These are phyloP conservation scores for Beauveria medogensis DNA, from an alignment of 2,329 filamentous ascomycete genomes.

Conservation along the genomic window DNA sequence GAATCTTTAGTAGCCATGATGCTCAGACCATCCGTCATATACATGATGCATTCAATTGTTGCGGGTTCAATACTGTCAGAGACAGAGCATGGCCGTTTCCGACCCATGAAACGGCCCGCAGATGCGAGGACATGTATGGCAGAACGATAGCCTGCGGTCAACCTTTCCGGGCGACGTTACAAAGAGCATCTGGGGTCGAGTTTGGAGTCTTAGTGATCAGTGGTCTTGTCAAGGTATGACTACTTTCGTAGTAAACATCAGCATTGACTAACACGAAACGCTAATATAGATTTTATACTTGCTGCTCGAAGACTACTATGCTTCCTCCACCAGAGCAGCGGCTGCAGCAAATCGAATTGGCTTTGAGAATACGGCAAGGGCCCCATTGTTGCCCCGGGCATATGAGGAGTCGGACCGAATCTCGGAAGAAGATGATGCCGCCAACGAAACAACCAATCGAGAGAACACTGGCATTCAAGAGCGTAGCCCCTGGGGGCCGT, in stretches of 20 bases:
- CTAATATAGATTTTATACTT: not conserved
- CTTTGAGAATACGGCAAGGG: not conserved
- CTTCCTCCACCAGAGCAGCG: not conserved
- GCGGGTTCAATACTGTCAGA: slow-evolving; percentile 42
- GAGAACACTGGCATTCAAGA: not conserved
- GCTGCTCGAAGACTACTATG: not conserved
- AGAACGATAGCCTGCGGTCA: slow-evolving; percentile 37
- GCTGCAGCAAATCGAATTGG: not conserved
- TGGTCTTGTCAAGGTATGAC: slow-evolving; percentile 38
- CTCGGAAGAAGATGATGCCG: not conserved
- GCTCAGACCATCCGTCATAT: slow-evolving; percentile 42
- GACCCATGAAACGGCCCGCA: too few relatives aligned
- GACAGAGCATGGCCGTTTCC: too few relatives aligned
- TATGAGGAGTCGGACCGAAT: not conserved
- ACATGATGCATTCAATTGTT: slow-evolving; percentile 56
- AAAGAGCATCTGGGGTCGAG: slow-evolving; percentile 35
- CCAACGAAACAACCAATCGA: not conserved
- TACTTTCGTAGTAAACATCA: not conserved
- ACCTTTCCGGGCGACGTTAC: slow-evolving; percentile 35
- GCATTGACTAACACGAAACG: not conserved
- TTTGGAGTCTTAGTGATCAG: slow-evolving; percentile 38
- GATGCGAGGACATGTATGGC: slow-evolving; percentile 27
- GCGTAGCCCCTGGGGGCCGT: not conserved
- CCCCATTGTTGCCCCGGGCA: not conserved
- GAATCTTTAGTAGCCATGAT: slow-evolving; percentile 32